Percentiles rank a stretch among this genome's conserved stretches.
Evolutionary conservation across 2,329 filamentous ascomycete genomes (phyloP).

Genomic region (Nemania sp.): DNA sequence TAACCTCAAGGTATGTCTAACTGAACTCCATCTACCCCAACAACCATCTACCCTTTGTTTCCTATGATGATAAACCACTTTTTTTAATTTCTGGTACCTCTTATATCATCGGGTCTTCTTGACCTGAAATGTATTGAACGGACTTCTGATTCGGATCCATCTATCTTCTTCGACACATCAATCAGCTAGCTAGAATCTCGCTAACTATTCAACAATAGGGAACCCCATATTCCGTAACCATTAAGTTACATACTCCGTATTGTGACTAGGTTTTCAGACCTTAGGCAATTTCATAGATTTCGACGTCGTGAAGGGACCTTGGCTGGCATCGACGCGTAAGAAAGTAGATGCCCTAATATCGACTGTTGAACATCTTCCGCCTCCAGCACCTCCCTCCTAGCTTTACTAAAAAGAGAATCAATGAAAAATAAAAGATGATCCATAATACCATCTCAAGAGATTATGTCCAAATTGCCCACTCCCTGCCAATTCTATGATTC

Average conservation of each 20-base stretch:
- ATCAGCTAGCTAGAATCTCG: constrained; percentile 15
- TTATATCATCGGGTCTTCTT: constrained; percentile 82
- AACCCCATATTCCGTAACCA: neutral
- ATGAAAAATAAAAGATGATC: constrained; percentile 2
- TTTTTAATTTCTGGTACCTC: constrained; percentile 93
- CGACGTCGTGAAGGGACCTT: neutral
- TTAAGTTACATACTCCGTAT: no score
- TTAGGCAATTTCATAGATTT: no score
- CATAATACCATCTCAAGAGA: neutral
- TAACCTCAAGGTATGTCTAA: constrained; percentile 53
- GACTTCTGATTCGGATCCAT: constrained; percentile 77
- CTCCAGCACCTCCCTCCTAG: neutral
- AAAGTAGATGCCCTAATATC: neutral
- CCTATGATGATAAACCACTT: constrained; percentile 77
- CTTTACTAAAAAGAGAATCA: neutral
- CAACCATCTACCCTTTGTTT: constrained; percentile 39
- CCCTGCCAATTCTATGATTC: neutral
- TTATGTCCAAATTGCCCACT: neutral
- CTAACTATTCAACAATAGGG: constrained; percentile 31
- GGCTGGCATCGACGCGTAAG: neutral
- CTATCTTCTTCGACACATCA: neutral
- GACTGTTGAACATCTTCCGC: neutral
- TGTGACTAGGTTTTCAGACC: no score
- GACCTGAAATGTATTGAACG: constrained; percentile 81
- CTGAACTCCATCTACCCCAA: constrained; percentile 28